phyloP scores from a whole-genome alignment of 768 basidiomycete genomes.

The Boletellus ananiceps region DNA sequence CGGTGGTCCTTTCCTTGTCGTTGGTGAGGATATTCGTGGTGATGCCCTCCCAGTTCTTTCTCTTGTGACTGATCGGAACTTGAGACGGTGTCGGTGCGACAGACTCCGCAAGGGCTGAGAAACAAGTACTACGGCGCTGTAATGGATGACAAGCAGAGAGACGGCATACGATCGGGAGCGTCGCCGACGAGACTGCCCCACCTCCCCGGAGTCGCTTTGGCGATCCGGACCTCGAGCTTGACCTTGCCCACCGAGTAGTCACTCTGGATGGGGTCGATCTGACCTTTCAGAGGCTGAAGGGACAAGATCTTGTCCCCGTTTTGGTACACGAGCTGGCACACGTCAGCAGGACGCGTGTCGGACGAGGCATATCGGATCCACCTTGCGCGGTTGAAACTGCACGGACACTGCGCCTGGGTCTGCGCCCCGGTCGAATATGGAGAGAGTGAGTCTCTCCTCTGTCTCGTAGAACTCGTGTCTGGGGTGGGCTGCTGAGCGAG shows the following conservation, averaged over 20 bases:
- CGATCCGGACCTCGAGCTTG: slow-evolving; percentile 82
- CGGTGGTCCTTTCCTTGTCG: slow-evolving; percentile 65
- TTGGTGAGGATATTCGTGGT: slow-evolving; percentile 58
- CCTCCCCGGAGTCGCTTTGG: slow-evolving; percentile 59
- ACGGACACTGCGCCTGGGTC: slow-evolving; percentile 61
- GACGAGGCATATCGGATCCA: slow-evolving; percentile 23
- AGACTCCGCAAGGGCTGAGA: slow-evolving; percentile 14
- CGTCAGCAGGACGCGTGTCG: slow-evolving; percentile 3
- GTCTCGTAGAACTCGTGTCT: slow-evolving; percentile 90
- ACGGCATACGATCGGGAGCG: slow-evolving; percentile 62
- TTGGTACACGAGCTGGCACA: slow-evolving; percentile 37
- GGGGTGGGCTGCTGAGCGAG: not conserved
- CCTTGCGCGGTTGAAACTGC: slow-evolving; percentile 61
- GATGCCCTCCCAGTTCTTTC: slow-evolving; percentile 90
- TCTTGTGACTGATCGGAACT: slow-evolving; percentile 36
- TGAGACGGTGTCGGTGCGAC: slow-evolving; percentile 33
- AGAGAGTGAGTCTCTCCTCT: slow-evolving; percentile 67
- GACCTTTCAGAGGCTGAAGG: slow-evolving; percentile 78
- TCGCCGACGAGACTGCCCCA: slow-evolving; percentile 80
- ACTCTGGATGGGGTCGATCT: slow-evolving; percentile 63
- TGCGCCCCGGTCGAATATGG: slow-evolving; percentile 75
- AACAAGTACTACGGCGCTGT: not conserved
- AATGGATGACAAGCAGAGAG: not conserved
- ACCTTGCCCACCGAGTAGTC: slow-evolving; percentile 72
- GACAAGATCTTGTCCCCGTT: slow-evolving; percentile 67